Evolutionary conservation across 176 grass and related monocot genomes (phyloP).

Genomic region (Eragrostis nindensis): DNA sequence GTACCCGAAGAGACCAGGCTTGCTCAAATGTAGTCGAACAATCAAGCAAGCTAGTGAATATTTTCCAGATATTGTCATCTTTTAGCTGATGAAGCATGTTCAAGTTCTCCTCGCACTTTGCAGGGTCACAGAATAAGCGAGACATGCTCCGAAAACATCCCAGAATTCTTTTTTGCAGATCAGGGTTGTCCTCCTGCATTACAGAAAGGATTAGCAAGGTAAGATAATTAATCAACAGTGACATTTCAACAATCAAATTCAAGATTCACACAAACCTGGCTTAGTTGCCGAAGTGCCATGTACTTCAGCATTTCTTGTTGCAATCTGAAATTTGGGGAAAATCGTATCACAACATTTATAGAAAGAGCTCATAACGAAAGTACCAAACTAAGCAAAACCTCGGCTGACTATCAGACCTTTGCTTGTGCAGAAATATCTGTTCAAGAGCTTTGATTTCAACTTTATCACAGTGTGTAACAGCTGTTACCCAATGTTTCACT

Average conservation of each 20-base stretch:
- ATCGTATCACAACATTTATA: slow-evolving; percentile 47
- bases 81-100: slow-evolving; percentile 87
- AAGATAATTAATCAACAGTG: slow-evolving; percentile 35
- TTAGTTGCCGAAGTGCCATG: slow-evolving; percentile 80
- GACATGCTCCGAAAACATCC: slow-evolving; percentile 90
- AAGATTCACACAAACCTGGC: slow-evolving; percentile 77
- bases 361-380: slow-evolving; percentile 1
- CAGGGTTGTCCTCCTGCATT: slow-evolving; percentile 88
- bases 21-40: slow-evolving; percentile 58
- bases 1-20: slow-evolving; percentile 87
- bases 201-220: slow-evolving; percentile 44
- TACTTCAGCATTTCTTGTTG: slow-evolving; percentile 99
- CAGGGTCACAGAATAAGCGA: slow-evolving; percentile 81
- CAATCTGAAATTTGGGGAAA: slow-evolving; percentile 65
- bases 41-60: slow-evolving; percentile 76
- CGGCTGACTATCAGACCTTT: slow-evolving; percentile 62
- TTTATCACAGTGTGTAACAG: slow-evolving; percentile 89
- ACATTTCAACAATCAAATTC: background rate
- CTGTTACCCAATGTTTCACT: slow-evolving; percentile 92
- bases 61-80: slow-evolving; percentile 85
- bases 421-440: slow-evolving; percentile 92
- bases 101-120: slow-evolving; percentile 87
- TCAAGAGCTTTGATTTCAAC: slow-evolving; percentile 93
- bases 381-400: slow-evolving; percentile 26
- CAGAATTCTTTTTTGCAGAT: slow-evolving; percentile 77